Percentiles rank a stretch among this genome's conserved stretches.
These are phyloP conservation scores for Pulicaria dysenterica DNA, from an alignment of 129 eudicot species.

Conservation along the genomic window DNA sequence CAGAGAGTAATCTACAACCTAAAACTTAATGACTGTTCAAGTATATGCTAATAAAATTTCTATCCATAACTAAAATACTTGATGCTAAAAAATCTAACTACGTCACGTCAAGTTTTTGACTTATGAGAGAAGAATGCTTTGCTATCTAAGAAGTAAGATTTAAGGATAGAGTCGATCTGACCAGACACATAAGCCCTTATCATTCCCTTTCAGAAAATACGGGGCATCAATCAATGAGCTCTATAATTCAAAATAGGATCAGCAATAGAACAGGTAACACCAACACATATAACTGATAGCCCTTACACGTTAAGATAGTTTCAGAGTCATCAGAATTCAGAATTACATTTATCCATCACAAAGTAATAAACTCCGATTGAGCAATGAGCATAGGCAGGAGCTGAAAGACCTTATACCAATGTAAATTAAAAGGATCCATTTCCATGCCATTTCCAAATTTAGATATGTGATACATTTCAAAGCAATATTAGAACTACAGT, in stretches of 20 bases:
- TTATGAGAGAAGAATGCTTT: not conserved
- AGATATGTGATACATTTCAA: not conserved
- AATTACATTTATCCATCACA: constrained; percentile 11
- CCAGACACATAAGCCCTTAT: constrained; percentile 2
- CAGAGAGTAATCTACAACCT: constrained; percentile 23
- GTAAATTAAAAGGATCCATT: constrained; percentile 2
- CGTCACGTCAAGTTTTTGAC: not conserved
- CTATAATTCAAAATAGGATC: not conserved
- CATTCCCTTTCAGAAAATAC: constrained; percentile 1
- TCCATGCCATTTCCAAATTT: constrained; percentile 13
- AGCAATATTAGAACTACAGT: not conserved
- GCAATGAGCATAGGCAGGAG: constrained; percentile 1
- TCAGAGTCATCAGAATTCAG: not conserved
- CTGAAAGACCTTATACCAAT: not conserved
- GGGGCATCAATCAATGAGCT: not conserved
- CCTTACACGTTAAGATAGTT: constrained; percentile 17
- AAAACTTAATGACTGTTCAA: constrained; percentile 2
- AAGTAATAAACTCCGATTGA: constrained; percentile 2
- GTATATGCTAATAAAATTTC: not conserved
- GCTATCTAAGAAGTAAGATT: not conserved
- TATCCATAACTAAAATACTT: not conserved
- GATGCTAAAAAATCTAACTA: not conserved
- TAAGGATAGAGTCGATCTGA: not conserved
- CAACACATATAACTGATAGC: constrained; percentile 3
- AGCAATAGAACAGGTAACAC: constrained; percentile 8